Percentiles rank a stretch among this genome's conserved stretches.
phyloP scores from a whole-genome alignment of 176 grass and related monocot species.

The Elymus sibiricus region DNA sequence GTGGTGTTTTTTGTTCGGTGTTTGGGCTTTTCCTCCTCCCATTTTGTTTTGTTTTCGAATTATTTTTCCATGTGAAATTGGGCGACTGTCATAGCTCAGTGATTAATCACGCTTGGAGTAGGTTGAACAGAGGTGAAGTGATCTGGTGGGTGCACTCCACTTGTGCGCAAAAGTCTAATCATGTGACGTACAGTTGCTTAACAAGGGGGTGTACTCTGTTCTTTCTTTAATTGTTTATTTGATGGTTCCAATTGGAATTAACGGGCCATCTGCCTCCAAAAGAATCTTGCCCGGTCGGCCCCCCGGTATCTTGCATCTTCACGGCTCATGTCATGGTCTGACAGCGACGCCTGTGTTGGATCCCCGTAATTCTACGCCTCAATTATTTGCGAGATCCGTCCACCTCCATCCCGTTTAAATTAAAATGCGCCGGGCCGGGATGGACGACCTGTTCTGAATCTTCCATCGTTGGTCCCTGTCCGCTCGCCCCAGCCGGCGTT shows the following conservation, averaged over 20 bases:
- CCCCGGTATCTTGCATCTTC: slow-evolving; percentile 54
- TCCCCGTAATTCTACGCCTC: neutral
- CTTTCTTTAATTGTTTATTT: neutral
- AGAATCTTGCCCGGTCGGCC: slow-evolving; percentile 37
- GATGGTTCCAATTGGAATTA: slow-evolving; percentile 10
- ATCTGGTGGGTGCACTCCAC: slow-evolving; percentile 20
- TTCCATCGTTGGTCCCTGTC: slow-evolving; percentile 12
- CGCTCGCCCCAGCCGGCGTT: neutral
- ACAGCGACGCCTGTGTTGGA: slow-evolving; percentile 17
- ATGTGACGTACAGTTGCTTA: slow-evolving; percentile 39
- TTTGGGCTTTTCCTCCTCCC: neutral
- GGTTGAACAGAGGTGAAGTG: neutral
- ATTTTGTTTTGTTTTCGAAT: neutral
- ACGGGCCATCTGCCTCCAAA: slow-evolving; percentile 15
- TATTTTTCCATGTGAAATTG: neutral
- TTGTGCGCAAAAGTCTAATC: neutral
- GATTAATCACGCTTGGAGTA: neutral
- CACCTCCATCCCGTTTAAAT: neutral
- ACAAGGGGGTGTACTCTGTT: neutral
- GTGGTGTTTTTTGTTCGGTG: neutral
- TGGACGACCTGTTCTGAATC: neutral
- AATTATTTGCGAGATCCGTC: neutral
- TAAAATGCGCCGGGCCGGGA: no score
- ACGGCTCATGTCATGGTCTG: neutral
- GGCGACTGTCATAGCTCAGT: neutral